Evolutionary conservation across 129 eudicot genomes (phyloP), one percentile per base, ranked within the genome.

Genomic region (Saussurea involucrata): DNA sequence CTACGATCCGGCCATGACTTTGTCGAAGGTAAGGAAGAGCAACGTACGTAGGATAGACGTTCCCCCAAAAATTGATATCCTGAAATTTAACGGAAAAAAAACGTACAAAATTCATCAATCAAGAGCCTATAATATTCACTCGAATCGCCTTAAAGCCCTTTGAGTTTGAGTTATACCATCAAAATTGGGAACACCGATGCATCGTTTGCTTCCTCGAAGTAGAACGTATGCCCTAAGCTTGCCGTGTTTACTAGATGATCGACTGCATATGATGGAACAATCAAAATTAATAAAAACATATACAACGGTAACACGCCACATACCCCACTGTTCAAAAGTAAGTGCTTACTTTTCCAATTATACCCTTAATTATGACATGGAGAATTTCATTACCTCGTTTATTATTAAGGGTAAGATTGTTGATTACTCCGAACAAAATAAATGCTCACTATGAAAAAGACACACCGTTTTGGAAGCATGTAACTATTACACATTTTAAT

Each of bases 11-110:
- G 0, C 99, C 99, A 58, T 72, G 83, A 64, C 46, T 85, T 66
- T 83, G 88, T 32, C 88, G 81, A 1, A 92, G 88, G 75, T 91
- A 85, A 68, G 99, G 97, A 36, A 95, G 96, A 6, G 99, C 99
- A 20, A 89, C 92, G 69, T 91, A 87, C 0, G 99, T 95, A 40
- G 99, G 99, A 79, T 95, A 91, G 17, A 95, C 92, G 76, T 95
- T 95, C 55, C 99, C 99, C 99, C 99, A 91, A 77, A 95, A 92
- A 76, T 95, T 95, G 69, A 95, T 92, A 77, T 95, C 99, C 99
- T 95, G 81, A 71, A 63, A 83, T 25, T 60, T 33, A 37, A 44
- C 9, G 36, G 40, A 34, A 25, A 12, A 8, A 18, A 60, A 36
- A 69, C 28, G 25, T 72, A 46, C 31, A 66, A 49, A 13, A 11